Evolutionary conservation across 148 eudicot species (phyloP), one percentile per base, ranked within the genome.

Genomic region (Linanthus parryae): DNA sequence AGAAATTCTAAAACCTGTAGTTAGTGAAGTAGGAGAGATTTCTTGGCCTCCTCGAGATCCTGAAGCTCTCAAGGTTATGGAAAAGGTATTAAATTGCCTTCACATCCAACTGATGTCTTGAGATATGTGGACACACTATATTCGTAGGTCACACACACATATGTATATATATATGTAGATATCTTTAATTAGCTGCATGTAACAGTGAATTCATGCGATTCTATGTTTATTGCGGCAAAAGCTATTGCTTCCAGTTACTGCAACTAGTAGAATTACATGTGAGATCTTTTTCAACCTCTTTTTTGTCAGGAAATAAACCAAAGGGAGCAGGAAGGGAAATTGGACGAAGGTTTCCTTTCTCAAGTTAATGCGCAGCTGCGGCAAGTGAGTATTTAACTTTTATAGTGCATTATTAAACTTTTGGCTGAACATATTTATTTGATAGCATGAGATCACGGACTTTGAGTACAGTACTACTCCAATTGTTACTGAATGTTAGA

Each of bases 301-400:
- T 25, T 44, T 57, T 56, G 27, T 48, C 71, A 92, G 99, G 96
- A 82, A 73, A 46, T 94, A 62, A 78, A 68, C 48, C 79, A 76
- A 69, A 82, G 91, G 61, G 99, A 84, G 80, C 74, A 75, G 67
- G 99, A 92, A 82, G 96, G 96, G 45, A 71, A 79, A 60, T 63
- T 94, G 39, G 99, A 94, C 57, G 96, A 94, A 74, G 83, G 99
- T 17, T 94, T 94, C 68, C 91, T 88, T 44, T 54, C 99, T 52
- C 96, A 94, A 80, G 95, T 94, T 65, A 88, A 73, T 59, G 99
- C 99, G 49, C 99, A 94, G 62, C 58, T 94, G 25, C 94, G 95
- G 29, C 94, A 92, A 75, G 99, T 92, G 68, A 79, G 84, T 57
- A n/a, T n/a, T n/a, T n/a, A n/a, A n/a, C n/a, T n/a, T 8, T 22